Percentiles rank a stretch among this genome's conserved stretches.
phyloP scores from a whole-genome alignment of 1,284 basidiomycete species.

The Pseudomicrostroma phylloplanum region DNA sequence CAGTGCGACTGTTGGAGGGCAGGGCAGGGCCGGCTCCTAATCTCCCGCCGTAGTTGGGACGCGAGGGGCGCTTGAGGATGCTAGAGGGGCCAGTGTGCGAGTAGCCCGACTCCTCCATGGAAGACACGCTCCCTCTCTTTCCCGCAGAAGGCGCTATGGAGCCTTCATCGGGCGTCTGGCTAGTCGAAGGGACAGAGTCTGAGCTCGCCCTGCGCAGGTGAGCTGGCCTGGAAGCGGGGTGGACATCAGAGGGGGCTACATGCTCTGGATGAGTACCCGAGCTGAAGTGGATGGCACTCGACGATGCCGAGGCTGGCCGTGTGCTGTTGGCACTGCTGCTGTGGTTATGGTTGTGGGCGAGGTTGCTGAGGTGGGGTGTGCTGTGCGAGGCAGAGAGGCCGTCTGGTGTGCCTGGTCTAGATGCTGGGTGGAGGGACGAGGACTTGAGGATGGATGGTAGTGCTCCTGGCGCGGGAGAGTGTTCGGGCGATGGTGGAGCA shows the following conservation, averaged over 20 bases:
- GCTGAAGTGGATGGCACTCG: conserved; percentile 5
- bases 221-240: not conserved
- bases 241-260: not conserved
- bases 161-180: too few species aligned
- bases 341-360: too few species aligned
- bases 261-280: conserved; percentile 5
- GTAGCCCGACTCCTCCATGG: too few species aligned
- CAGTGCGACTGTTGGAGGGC: conserved; percentile 21
- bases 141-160: too few species aligned
- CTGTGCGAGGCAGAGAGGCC: not conserved
- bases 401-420: not conserved
- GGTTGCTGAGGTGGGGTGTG: too few species aligned
- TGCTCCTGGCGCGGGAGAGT: not conserved
- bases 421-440: not conserved
- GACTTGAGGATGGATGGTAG: conserved; percentile 6
- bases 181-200: not conserved
- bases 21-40: not conserved
- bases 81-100: not conserved
- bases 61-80: not conserved
- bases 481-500: not conserved
- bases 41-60: not conserved
- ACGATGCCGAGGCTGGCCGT: not conserved
- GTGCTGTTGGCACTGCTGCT: not conserved
- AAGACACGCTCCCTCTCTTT: too few species aligned
- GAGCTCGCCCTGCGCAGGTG: not conserved